Base-by-base conservation (phyloP, 2,329 filamentous ascomycete genomes). In the Curvularia eragrostidis region DNA sequence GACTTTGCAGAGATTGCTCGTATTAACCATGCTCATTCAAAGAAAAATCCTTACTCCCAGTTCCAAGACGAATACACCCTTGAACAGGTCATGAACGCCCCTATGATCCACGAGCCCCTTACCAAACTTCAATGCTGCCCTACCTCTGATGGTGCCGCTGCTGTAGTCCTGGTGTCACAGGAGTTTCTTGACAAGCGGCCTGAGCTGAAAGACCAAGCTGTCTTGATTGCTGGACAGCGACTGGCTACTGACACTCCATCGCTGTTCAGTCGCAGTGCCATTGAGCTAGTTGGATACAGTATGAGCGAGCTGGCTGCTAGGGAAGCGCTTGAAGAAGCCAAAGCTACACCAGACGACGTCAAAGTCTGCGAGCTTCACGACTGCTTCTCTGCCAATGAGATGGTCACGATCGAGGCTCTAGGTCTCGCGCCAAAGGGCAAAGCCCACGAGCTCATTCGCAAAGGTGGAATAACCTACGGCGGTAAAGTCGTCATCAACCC, bases 41-140 rank as follows among this genome's bases (percentile, higher is more conserved):
- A 89, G 76, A 87, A 89, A 66, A 98, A 98, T 83, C 94, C 94
- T 9, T 99, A 99, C 83, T 94, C 92, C n/a, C 94, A 98, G 79
- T 98, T 99, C 84, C 90, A 89, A 72, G 87, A 96, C 72, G 91
- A 94, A 75, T 98, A 98, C 82, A 91, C 90, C 0, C 86, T 89
- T 39, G 91, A 97, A 30, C 89, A 98, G 78, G 84, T 98, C 75
- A 78, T 91, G 73, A 82, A 89, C 36, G 81, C 91, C 0, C 83
- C 91, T 58, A 90, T 87, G 84, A 91, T 98, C 77, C 88, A 91
- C 79, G 87, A 87, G 64, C 94, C 94, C 15, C 84, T 98, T 54
- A 98, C 95, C 57, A 98, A 97, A 80, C 88, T 98, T n/a, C 95
- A 98, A 81, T 98, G 94, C 85, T 97, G 94, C 79, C 94, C 95